Conservation (phyloP, 2,329 filamentous ascomycete species). For the Aspergillus sp. region DNA sequence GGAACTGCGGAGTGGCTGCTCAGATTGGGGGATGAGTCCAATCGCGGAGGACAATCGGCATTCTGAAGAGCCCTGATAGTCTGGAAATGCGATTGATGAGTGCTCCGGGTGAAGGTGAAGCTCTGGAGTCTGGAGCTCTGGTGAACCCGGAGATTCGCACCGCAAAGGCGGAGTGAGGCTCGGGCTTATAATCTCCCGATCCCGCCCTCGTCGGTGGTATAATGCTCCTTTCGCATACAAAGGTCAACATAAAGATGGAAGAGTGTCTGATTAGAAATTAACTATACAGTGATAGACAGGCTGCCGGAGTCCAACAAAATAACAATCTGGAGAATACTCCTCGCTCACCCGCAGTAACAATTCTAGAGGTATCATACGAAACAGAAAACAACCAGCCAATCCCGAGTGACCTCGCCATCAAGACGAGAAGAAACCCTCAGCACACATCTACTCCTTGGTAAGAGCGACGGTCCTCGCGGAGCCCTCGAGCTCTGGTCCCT, state of each 20-base stretch:
- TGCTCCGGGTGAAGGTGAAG: background rate
- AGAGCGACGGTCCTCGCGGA: slow-evolving; percentile 38
- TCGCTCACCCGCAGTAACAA: slow-evolving; percentile 6
- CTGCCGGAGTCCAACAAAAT: slow-evolving; percentile 2
- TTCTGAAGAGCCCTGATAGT: slow-evolving; percentile 1
- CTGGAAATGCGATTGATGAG: background rate
- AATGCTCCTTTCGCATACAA: background rate
- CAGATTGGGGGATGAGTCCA: slow-evolving; percentile 1
- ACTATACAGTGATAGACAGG: slow-evolving; percentile 8
- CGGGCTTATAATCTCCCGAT: slow-evolving; percentile 18
- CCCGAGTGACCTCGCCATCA: background rate
- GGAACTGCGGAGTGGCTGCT: background rate
- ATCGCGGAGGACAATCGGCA: slow-evolving; percentile 6
- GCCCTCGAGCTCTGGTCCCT: slow-evolving; percentile 58
- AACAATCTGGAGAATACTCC: slow-evolving; percentile 1
- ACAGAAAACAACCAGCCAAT: background rate
- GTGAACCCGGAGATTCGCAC: background rate
- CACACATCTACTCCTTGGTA: slow-evolving; percentile 19
- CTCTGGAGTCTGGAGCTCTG: background rate
- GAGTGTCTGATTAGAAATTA: slow-evolving; percentile 9
- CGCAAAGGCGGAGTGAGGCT: slow-evolving; percentile 13
- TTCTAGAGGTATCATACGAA: slow-evolving; percentile 18
- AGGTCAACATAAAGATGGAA: background rate
- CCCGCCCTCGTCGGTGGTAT: background rate
- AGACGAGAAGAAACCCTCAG: background rate